These are phyloP conservation scores for Oryza glumipatula DNA, from an alignment of 176 grass and related monocot genomes.

Conservation along the genomic window DNA sequence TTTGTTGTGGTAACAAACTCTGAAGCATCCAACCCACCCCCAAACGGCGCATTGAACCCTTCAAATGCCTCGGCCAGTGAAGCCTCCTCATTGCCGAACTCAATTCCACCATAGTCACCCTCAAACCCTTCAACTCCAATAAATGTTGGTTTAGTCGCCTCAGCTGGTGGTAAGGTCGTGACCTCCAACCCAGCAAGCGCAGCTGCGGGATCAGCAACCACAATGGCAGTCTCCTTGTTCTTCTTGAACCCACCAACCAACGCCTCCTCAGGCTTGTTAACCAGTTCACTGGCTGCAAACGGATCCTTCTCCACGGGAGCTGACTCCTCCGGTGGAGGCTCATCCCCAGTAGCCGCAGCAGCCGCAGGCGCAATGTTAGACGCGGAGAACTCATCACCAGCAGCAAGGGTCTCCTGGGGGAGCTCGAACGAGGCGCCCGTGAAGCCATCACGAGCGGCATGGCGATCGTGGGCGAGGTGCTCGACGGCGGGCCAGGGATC, in stretches of 20 bases:
- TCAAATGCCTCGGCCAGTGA: slow-evolving; percentile 90
- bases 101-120: slow-evolving; percentile 95
- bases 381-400: slow-evolving; percentile 79
- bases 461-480: slow-evolving; percentile 64
- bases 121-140: slow-evolving; percentile 94
- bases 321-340: slow-evolving; percentile 56
- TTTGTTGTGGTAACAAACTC: slow-evolving; percentile 95
- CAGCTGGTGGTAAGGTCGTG: slow-evolving; percentile 76
- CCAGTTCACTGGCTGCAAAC: slow-evolving; percentile 82
- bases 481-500: slow-evolving; percentile 76
- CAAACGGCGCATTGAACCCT: slow-evolving; percentile 92
- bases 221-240: slow-evolving; percentile 71
- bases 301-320: slow-evolving; percentile 76
- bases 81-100: slow-evolving; percentile 91
- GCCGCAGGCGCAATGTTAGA: slow-evolving; percentile 63
- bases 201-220: slow-evolving; percentile 71
- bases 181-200: slow-evolving; percentile 93
- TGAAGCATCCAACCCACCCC: slow-evolving; percentile 94
- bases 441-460: slow-evolving; percentile 66
- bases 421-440: slow-evolving; percentile 72
- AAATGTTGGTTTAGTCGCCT: slow-evolving; percentile 90
- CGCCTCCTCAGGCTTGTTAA: slow-evolving; percentile 90
- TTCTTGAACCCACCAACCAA: slow-evolving; percentile 94
- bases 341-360: slow-evolving; percentile 53
- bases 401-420: slow-evolving; percentile 75